A percentile compares a stretch with the other conserved stretches of the same genome.
Conservation (phyloP, 163 green algal species). For the Coccomyxa subellipsoidea region DNA sequence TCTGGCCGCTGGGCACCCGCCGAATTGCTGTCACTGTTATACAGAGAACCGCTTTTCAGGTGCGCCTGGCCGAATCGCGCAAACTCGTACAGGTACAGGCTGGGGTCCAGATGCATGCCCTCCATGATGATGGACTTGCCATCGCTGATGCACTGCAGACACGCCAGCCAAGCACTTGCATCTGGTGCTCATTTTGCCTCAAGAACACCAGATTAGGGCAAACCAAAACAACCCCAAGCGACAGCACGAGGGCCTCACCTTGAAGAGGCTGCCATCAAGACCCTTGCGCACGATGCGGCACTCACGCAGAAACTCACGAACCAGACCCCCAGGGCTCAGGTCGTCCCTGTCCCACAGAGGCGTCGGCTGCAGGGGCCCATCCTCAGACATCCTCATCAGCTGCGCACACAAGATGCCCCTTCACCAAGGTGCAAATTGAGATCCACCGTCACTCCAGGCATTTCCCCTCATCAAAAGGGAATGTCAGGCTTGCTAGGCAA, state of each 20-base stretch:
- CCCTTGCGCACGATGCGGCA: slow-evolving; percentile 54
- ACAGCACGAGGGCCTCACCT: slow-evolving; percentile 34
- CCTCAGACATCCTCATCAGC: slow-evolving; percentile 36
- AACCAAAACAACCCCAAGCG: too few relatives aligned
- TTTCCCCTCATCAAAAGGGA: not conserved
- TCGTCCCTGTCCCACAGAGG: slow-evolving; percentile 47
- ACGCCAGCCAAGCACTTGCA: too few relatives aligned
- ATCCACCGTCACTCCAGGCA: too few relatives aligned
- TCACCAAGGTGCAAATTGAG: too few relatives aligned
- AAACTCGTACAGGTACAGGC: slow-evolving; percentile 65
- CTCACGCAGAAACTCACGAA: slow-evolving; percentile 61
- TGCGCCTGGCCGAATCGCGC: slow-evolving; percentile 22
- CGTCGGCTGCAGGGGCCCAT: slow-evolving; percentile 18
- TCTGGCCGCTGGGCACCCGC: not conserved
- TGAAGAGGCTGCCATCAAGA: slow-evolving; percentile 70
- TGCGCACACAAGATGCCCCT: slow-evolving; percentile 15
- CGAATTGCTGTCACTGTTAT: not conserved
- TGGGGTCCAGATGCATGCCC: slow-evolving; percentile 74
- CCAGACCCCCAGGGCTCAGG: slow-evolving; percentile 9
- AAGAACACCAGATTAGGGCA: too few relatives aligned
- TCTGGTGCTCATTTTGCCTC: too few relatives aligned
- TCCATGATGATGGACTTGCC: slow-evolving; percentile 88
- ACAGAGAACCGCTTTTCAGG: not conserved
- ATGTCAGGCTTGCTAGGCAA: not conserved
- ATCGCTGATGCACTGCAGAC: slow-evolving; percentile 64